Conservation (phyloP, 164 flowering plant genomes). For the Sedum album region DNA sequence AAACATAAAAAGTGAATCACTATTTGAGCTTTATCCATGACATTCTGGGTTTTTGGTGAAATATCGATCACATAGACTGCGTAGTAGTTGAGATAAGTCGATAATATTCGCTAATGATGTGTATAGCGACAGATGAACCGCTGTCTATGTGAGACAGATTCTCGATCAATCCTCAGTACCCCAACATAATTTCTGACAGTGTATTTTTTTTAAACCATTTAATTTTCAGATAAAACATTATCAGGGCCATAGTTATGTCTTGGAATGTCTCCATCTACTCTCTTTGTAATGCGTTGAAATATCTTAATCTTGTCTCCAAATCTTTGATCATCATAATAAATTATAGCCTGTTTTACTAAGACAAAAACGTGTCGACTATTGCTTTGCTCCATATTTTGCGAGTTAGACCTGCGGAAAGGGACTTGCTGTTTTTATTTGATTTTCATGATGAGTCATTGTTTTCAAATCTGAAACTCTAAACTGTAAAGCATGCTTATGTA, state of each 20-base stretch:
- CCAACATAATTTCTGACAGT: not conserved
- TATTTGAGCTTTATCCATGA: too few species aligned
- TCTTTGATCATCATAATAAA: not conserved
- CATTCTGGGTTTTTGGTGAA: too few species aligned
- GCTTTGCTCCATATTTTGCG: not conserved
- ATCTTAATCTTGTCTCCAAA: not conserved
- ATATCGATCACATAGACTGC: not conserved
- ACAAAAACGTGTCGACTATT: not conserved
- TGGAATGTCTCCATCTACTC: not conserved
- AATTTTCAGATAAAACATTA: not conserved
- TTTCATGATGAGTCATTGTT: not conserved
- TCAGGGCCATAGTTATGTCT: not conserved
- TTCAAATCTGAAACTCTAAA: not conserved
- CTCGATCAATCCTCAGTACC: not conserved
- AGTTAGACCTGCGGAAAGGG: not conserved
- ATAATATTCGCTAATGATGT: constrained; percentile 1
- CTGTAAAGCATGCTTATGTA: not conserved
- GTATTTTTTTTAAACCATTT: not conserved
- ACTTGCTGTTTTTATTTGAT: not conserved
- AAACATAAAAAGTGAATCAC: too few species aligned
- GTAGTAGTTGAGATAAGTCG: not conserved
- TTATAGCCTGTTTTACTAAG: not conserved
- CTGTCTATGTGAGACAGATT: not conserved
- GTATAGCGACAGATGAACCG: not conserved
- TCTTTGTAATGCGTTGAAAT: not conserved